Evolutionary conservation across 1,139 yeast species (phyloP).

Genomic region (Chernovozyma sophiae-reginae): DNA sequence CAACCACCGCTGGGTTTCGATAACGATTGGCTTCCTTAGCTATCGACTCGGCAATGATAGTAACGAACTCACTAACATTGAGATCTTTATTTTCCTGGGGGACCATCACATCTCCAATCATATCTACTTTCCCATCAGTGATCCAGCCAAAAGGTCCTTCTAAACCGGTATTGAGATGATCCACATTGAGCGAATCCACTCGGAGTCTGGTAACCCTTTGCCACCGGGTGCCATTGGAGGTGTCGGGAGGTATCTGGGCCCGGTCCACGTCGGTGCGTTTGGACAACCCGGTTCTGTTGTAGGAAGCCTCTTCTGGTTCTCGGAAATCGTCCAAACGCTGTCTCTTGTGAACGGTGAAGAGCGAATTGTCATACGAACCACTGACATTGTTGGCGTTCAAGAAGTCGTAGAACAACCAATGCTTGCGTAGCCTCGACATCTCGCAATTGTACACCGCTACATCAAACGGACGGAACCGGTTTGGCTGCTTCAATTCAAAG

Average conservation of each 20-base stretch:
- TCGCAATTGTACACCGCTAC: conserved; percentile 87
- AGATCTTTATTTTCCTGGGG: conserved; percentile 56
- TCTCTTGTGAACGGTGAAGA: conserved; percentile 84
- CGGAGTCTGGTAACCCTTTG: conserved; percentile 72
- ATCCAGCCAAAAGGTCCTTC: conserved; percentile 98
- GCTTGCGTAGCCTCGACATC: conserved; percentile 72
- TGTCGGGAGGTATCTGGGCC: conserved; percentile 1
- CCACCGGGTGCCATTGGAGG: conserved; percentile 26
- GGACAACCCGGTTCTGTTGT: background rate
- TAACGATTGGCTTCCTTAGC: conserved; percentile 38
- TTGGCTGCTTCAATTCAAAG: conserved; percentile 78
- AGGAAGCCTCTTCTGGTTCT: conserved; percentile 6
- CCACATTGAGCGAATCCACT: conserved; percentile 79
- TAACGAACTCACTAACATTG: conserved; percentile 37
- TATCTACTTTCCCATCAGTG: conserved; percentile 83
- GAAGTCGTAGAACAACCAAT: conserved; percentile 88
- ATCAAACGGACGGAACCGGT: conserved; percentile 74
- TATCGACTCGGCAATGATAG: conserved; percentile 36
- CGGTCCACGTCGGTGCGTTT: background rate
- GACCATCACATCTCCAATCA: conserved; percentile 84
- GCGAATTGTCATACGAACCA: conserved; percentile 89
- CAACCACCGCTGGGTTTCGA: conserved; percentile 29
- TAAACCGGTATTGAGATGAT: conserved; percentile 84
- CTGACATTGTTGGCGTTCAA: conserved; percentile 80
- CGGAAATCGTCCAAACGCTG: conserved; percentile 51